Evolutionary conservation across 2,329 filamentous ascomycete genomes (phyloP), one percentile per base, ranked within the genome.

Genomic region (Fusarium decemcellulare): DNA sequence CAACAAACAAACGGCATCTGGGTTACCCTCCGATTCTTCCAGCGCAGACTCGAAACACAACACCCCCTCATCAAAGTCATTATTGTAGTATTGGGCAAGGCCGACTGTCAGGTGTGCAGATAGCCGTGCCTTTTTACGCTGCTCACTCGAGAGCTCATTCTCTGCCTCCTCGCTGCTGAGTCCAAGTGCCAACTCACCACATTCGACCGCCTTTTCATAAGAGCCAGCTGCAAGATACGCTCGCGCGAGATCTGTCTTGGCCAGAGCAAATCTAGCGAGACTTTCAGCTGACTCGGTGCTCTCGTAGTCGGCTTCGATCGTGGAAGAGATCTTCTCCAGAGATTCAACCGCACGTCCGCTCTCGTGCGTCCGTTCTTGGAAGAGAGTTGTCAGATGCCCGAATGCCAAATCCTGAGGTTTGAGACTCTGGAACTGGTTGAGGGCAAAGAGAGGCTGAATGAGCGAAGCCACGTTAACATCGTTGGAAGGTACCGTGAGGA

Each of bases 21-120:
- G 92, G 65, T 94, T 90, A 39, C 88, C 88, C 32, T 88, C 83
- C 1, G 92, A 94, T 77, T 97, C 94, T 59, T 91, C 86, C 8
- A 98, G 84, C 0, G 94, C 94, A 4, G 89, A 85, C 68, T 93
- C 90, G 79, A 99, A 97, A 81, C 92, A 94, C 11, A 87, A 84
- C 29, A 97, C 90, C 0, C 94, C 92, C 53, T 89, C 87, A 42
- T 90, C 87, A 69, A 92, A 87, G 27, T 90, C 83, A 27, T 88
- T 82, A 34, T 85, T 81, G 77, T 93, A 93, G 80, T 95, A 97
- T 63, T 93, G 87, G 2, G 95, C 93, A 4, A 99, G 84, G 0
- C 96, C 96, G 3, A 93, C 88, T 0, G 95, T 97, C 39, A 99
- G 82, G 75, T 97, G 92, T 1, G 94, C 92, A 2, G 94, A 97